These are phyloP conservation scores for Kodamaea laetipori DNA, from an alignment of 805 yeast genomes.

Conservation along the genomic window DNA sequence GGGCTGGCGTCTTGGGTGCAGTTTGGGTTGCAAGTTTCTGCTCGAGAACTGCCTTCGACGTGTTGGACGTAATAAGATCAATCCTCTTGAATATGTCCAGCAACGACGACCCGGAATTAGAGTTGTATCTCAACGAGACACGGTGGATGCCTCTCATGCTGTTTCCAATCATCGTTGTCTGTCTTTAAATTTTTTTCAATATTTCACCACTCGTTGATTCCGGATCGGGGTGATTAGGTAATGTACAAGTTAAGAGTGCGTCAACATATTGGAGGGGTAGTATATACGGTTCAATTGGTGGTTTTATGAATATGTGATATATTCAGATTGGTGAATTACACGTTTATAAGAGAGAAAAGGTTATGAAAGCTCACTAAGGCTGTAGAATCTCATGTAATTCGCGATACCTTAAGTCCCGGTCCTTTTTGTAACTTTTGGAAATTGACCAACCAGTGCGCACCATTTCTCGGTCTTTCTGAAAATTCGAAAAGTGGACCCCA, in stretches of 20 bases:
- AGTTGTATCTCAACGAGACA: slow-evolving; percentile 12
- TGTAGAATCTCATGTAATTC: too few relatives aligned
- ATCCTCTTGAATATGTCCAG: slow-evolving; percentile 41
- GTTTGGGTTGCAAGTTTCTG: slow-evolving; percentile 1
- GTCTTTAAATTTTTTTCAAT: slow-evolving; percentile 4
- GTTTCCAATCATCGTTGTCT: slow-evolving; percentile 7
- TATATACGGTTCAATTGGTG: too few relatives aligned
- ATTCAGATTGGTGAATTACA: too few relatives aligned
- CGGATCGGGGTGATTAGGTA: slow-evolving; percentile 1
- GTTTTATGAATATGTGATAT: too few relatives aligned
- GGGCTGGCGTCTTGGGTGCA: slow-evolving; percentile 2
- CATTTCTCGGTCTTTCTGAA: slow-evolving; percentile 8
- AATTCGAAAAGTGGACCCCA: too few relatives aligned
- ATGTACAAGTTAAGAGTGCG: neutral
- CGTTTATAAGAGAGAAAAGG: too few relatives aligned
- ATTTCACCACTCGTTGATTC: neutral
- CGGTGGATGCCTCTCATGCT: neutral
- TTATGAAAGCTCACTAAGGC: too few relatives aligned
- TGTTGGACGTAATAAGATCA: slow-evolving; percentile 30
- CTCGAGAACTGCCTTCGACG: neutral
- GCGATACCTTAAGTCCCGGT: too few relatives aligned
- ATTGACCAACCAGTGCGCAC: slow-evolving; percentile 16
- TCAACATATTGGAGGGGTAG: too few relatives aligned
- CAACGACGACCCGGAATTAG: slow-evolving; percentile 24
- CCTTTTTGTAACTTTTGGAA: too few relatives aligned